Conservation (phyloP, 148 eudicot species). For the Rhododendron mucronatum region DNA sequence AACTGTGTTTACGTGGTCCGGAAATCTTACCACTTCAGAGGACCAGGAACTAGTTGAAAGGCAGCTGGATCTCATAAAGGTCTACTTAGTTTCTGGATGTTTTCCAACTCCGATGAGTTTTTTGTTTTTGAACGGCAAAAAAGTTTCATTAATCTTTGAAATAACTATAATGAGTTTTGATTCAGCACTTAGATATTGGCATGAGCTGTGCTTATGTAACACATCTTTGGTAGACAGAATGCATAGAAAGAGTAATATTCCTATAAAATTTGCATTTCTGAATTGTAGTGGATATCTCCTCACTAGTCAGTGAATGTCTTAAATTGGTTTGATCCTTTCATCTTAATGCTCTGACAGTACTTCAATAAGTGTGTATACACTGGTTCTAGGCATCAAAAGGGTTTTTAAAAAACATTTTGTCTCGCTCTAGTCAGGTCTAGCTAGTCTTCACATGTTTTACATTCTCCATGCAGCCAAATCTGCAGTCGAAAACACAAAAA, state of each 20-base stretch:
- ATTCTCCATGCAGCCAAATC: slow-evolving; percentile 66
- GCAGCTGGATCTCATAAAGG: slow-evolving; percentile 87
- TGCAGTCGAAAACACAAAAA: slow-evolving; percentile 69
- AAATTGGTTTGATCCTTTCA: background rate
- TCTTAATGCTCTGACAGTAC: background rate
- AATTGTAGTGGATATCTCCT: background rate
- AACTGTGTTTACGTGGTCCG: slow-evolving; percentile 76
- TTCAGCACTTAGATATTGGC: background rate
- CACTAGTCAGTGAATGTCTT: background rate
- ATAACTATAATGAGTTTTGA: background rate
- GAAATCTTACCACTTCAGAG: slow-evolving; percentile 60
- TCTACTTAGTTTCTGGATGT: slow-evolving; percentile 15
- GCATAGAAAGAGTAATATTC: background rate
- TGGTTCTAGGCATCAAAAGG: background rate
- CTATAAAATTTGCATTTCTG: background rate
- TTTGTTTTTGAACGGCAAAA: background rate
- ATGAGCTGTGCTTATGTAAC: background rate
- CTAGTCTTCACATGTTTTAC: slow-evolving; percentile 9
- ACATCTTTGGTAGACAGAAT: background rate
- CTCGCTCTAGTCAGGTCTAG: background rate
- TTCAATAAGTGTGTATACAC: background rate
- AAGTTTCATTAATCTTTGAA: no score
- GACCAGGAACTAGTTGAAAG: slow-evolving; percentile 88
- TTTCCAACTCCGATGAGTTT: background rate
- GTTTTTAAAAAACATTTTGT: background rate